Base-by-base conservation (phyloP, 169 alveolate species). In the Cryptosporidium viatorum region DNA sequence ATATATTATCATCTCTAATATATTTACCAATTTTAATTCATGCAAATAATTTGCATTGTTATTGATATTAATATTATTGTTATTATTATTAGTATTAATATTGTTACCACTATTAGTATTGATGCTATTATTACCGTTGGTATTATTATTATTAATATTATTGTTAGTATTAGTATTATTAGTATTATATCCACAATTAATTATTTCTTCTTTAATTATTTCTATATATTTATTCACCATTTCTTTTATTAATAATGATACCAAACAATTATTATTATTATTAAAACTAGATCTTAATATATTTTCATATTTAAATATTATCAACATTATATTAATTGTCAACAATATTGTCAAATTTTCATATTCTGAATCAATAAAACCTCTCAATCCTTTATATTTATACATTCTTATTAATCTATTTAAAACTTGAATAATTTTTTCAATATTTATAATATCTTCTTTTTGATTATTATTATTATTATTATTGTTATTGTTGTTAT, bases 241-340 rank as follows among this genome's bases (percentile, higher is more conserved):
- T 35, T 92, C 80, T 8, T 91, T 91, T 59, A 86, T 85, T 59
- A 85, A 31, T 26, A 91, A 69, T 58, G 50, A 50, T n/a, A 70
- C 6, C 41, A 37, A 37, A 37, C 41, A 37, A 39, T 85, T 85
- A 23, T 73, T 68, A 23, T 84, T 85, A 9, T 80, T 87, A 23
- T 71, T 69, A 55, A 70, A 68, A 23, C 68, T 52, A 9, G 55
- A 73, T 52, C 65, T 89, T 59, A 65, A 60, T 59, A 71, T 75
- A 26, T 86, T 73, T 41, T 85, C 91, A 29, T 85, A 62, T 84
- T 89, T 89, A 33, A 26, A 59, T 62, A 48, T 80, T 8, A 70
- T 60, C 1, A 67, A 67, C 59, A 71, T 84, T 39, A 85, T 50
- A 33, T 89, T 91, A 75, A 73, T 85, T 43, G 68, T 59, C 67